Evolutionary conservation across 2,329 filamentous ascomycete genomes (phyloP), one percentile per base, ranked within the genome.

Genomic region (Parastagonospora nodorum): DNA sequence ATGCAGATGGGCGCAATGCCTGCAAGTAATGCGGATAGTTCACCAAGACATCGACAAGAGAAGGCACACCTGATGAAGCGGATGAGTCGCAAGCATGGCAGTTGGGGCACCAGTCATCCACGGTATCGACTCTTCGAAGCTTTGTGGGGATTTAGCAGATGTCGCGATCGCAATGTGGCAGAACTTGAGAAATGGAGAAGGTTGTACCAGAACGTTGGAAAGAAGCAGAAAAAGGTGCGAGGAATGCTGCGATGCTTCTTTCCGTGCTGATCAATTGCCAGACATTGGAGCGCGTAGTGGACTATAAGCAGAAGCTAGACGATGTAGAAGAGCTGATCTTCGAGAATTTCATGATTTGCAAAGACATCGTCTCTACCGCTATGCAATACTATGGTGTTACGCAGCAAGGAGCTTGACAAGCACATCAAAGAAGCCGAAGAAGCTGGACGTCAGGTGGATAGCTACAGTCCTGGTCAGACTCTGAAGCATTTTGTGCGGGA

Each of bases 401-500:
- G 0, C 63, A 72, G 4, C 47, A 68, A 1, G 82, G 82, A 84
- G 55, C 66, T 85, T 0, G 66, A 78, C 3, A 64, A 69, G 0
- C 80, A 77, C 40, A 71, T 74, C 5, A 68, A 74, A 0, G 72
- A 76, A 1, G 70, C 75, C 1, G 64, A 71, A 0, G 75, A 75
- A 1, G 71, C 68, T 15, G 57, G 63, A 0, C 48, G 58, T 2
- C 39, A 49, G 10, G 74, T 76, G 1, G 82, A 84, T 16, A 76
- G 74, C 5, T 73, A 78, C 2, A 78, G 79, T 30, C 75, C 83
- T 0, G 75, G 76, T 0, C 83, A 85, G 57, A 75, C 80, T 0
- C 60, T 85, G 45, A 85, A 84, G 61, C 82, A 85, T 56, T 80
- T 79, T 50, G 80, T 84, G 2, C 74, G 82, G 5, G 83, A 85